Conservation (phyloP, 2,329 filamentous ascomycete genomes). For the Camptophora hylomeconis region DNA sequence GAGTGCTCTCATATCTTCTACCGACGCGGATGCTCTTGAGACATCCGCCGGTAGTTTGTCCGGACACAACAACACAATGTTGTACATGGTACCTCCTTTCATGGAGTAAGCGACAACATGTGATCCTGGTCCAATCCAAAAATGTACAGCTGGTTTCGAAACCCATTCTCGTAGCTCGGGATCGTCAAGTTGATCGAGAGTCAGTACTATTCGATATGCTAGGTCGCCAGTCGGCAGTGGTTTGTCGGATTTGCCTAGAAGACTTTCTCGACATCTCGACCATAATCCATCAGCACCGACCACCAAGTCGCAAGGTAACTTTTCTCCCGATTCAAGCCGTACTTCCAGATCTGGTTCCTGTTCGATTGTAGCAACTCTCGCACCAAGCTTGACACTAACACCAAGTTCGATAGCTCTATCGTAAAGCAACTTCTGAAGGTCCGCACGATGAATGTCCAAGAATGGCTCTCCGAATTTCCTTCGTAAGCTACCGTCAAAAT, state of each 20-base stretch:
- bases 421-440: constrained; percentile 33
- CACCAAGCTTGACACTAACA: constrained; percentile 22
- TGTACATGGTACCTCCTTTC: constrained; percentile 31
- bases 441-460: constrained; percentile 35
- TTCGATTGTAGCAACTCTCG: constrained; percentile 19
- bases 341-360: constrained; percentile 19
- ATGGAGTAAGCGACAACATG: constrained; percentile 40
- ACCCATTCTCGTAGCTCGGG: constrained; percentile 34
- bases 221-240: constrained; percentile 42
- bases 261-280: constrained; percentile 29
- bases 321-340: background rate
- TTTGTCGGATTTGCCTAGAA: constrained; percentile 32
- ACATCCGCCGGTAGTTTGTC: constrained; percentile 28
- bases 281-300: constrained; percentile 39
- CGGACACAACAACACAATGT: constrained; percentile 35
- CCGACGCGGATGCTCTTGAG: constrained; percentile 15
- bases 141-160: constrained; percentile 36
- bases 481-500: constrained; percentile 26
- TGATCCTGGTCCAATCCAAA: constrained; percentile 40
- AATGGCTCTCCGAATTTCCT: constrained; percentile 16
- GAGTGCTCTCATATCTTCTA: constrained; percentile 20
- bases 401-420: constrained; percentile 27
- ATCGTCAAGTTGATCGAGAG: constrained; percentile 35
- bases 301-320: constrained; percentile 26
- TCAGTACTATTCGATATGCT: constrained; percentile 41